phyloP scores from a whole-genome alignment of 352 stramenopile genomes.

The Phytophthora hybrid region DNA sequence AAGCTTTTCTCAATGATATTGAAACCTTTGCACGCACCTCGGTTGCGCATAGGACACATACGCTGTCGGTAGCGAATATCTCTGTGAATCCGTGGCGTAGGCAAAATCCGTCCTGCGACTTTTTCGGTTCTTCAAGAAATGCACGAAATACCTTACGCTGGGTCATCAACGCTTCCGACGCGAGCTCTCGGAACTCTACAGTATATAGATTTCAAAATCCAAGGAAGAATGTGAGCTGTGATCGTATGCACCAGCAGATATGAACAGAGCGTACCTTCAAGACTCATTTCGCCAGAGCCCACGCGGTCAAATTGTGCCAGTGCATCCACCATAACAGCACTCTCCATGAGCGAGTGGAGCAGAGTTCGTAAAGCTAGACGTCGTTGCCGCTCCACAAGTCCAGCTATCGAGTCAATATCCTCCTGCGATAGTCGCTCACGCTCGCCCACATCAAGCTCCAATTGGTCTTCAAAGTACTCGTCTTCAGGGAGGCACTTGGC shows the following conservation, averaged over 20 bases:
- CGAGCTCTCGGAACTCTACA: constrained; percentile 61
- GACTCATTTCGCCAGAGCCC: constrained; percentile 64
- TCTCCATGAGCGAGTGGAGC: constrained; percentile 59
- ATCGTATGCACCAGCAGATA: background rate
- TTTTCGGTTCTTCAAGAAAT: constrained; percentile 53
- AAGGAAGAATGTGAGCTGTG: background rate
- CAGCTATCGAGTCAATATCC: constrained; percentile 35
- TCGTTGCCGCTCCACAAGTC: constrained; percentile 38
- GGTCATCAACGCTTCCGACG: constrained; percentile 45
- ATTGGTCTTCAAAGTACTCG: constrained; percentile 11
- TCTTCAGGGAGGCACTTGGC: constrained; percentile 44
- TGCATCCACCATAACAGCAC: constrained; percentile 42
- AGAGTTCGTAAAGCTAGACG: constrained; percentile 31
- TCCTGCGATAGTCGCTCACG: constrained; percentile 30
- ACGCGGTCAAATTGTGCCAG: constrained; percentile 62
- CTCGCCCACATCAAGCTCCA: constrained; percentile 29
- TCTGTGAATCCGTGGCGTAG: constrained; percentile 58
- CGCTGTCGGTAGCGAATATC: constrained; percentile 51
- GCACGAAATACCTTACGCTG: constrained; percentile 36
- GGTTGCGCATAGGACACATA: constrained; percentile 56
- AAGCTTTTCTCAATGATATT: background rate
- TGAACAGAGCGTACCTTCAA: constrained; percentile 46
- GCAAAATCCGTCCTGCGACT: constrained; percentile 50
- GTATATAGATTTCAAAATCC: background rate
- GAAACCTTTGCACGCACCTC: constrained; percentile 45